Percentiles rank a stretch among this genome's conserved stretches.
Conservation (phyloP, 805 yeast genomes). For the Diddensiella transvaalensis region DNA sequence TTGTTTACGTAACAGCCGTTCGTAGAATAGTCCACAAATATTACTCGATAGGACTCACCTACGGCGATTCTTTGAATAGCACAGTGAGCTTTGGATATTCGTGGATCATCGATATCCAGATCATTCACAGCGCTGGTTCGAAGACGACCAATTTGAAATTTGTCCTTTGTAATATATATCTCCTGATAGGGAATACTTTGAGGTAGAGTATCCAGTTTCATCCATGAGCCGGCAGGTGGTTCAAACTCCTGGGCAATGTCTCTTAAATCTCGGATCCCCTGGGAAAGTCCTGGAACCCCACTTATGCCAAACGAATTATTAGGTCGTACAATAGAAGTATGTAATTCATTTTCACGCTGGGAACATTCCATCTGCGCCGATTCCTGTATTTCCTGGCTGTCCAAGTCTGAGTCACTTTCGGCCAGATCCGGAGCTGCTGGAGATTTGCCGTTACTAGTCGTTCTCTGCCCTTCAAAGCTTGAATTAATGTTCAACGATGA, state of each 20-base stretch:
- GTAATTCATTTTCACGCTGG: slow-evolving; percentile 11
- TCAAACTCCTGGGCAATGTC: slow-evolving; percentile 1
- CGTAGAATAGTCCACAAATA: slow-evolving; percentile 72
- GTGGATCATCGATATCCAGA: slow-evolving; percentile 63
- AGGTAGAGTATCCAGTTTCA: slow-evolving; percentile 52
- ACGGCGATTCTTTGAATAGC: slow-evolving; percentile 45
- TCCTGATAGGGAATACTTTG: slow-evolving; percentile 46
- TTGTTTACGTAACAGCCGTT: slow-evolving; percentile 75
- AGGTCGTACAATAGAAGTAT: neutral
- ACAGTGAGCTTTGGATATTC: slow-evolving; percentile 86
- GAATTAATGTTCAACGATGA: slow-evolving; percentile 6
- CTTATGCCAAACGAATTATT: neutral
- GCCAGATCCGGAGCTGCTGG: slow-evolving; percentile 5
- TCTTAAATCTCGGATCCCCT: slow-evolving; percentile 4
- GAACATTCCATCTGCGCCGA: slow-evolving; percentile 25
- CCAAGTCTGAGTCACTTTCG: slow-evolving; percentile 19
- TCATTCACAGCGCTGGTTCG: slow-evolving; percentile 34
- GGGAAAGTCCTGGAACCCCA: neutral
- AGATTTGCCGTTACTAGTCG: neutral
- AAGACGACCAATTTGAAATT: slow-evolving; percentile 71
- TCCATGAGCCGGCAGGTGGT: slow-evolving; percentile 48
- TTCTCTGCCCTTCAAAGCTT: neutral
- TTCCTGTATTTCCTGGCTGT: slow-evolving; percentile 24
- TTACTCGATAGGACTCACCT: neutral
- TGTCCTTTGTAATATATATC: slow-evolving; percentile 61